Evolutionary conservation across 352 stramenopile genomes (phyloP), one percentile per base, ranked within the genome.

Genomic region (Phytophthora melonis): DNA sequence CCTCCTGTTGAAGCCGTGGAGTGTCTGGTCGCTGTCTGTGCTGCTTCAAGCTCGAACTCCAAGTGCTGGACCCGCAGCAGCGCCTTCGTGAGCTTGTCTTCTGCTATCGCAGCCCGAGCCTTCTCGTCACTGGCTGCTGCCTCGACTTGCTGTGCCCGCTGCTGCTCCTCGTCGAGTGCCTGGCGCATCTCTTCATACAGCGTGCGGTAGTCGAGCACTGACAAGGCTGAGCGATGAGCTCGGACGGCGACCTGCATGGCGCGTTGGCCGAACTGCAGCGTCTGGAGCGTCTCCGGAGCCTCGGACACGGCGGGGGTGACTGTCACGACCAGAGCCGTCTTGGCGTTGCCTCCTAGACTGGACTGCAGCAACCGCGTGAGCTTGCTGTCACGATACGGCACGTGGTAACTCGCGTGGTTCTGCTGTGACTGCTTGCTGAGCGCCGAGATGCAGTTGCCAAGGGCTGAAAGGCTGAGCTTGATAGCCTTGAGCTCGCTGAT

Each of bases 301-400:
- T 94, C 86, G 0, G 83, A 81, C 1, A 70, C 53, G 4, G 85
- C 78, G 0, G 77, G 74, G 1, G 83, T 88, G 54, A 91, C 74
- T 0, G 87, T 91, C 50, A 94, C 70, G 5, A 94, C 75, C 34
- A 94, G 74, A 41, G 84, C 75, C 2, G 84, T 93, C 77, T 92
- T 94, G 34, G 86, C 84, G 54, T 94, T 94, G 0, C 88, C 86
- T 13, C 86, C 86, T 16, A 94, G 69, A 77, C 86, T 92, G 14
- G 86, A 87, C 63, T 92, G 84, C 16, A 93, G 64, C 34, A 93
- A 62, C 1, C 88, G 76, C 9, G 86, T 94, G 53, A 94, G 72
- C 70, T 93, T 94, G 58, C 84, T 93, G 62, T 93, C 86, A 11
- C 86, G 76, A 45, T 93, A 92, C n/a, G 86, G 86, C 34, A 94